Conservation (phyloP, 768 basidiomycete genomes). For the Boletus tomentosulus region DNA sequence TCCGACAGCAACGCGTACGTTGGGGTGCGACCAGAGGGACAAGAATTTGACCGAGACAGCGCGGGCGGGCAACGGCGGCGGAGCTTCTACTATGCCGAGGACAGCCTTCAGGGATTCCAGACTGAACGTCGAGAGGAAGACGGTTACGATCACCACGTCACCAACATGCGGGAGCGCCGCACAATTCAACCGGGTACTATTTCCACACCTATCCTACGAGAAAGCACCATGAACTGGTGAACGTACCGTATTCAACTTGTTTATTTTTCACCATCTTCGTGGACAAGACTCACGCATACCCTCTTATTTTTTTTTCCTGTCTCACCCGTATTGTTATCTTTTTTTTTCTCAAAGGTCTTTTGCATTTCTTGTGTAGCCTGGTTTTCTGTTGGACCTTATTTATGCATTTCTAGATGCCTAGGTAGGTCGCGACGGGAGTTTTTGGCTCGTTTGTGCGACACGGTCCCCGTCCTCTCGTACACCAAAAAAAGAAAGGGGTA, state of each 20-base stretch:
- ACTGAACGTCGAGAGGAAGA: constrained; percentile 35
- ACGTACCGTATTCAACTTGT: background rate
- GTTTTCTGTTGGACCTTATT: constrained; percentile 21
- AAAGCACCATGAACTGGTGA: constrained; percentile 88
- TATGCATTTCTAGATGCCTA: constrained; percentile 21
- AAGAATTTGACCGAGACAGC: constrained; percentile 74
- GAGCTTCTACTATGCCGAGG: constrained; percentile 87
- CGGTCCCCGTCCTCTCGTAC: background rate
- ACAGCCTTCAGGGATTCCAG: constrained; percentile 64
- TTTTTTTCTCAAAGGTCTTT: background rate
- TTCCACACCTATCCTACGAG: constrained; percentile 69
- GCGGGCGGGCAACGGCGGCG: constrained; percentile 67
- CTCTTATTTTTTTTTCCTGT: background rate
- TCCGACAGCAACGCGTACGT: constrained; percentile 43
- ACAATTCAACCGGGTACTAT: constrained; percentile 59
- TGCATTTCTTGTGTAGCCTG: constrained; percentile 15
- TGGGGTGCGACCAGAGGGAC: constrained; percentile 57
- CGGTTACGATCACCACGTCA: constrained; percentile 33
- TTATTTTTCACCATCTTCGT: background rate
- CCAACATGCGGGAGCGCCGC: constrained; percentile 52
- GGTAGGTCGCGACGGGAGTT: constrained; percentile 16
- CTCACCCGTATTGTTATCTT: constrained; percentile 4
- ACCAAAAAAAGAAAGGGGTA: background rate
- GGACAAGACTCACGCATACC: constrained; percentile 17
- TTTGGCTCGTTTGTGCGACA: constrained; percentile 3